These are phyloP conservation scores for Annulohypoxylon bovei DNA, from an alignment of 495 filamentous ascomycete genomes.

Conservation along the genomic window DNA sequence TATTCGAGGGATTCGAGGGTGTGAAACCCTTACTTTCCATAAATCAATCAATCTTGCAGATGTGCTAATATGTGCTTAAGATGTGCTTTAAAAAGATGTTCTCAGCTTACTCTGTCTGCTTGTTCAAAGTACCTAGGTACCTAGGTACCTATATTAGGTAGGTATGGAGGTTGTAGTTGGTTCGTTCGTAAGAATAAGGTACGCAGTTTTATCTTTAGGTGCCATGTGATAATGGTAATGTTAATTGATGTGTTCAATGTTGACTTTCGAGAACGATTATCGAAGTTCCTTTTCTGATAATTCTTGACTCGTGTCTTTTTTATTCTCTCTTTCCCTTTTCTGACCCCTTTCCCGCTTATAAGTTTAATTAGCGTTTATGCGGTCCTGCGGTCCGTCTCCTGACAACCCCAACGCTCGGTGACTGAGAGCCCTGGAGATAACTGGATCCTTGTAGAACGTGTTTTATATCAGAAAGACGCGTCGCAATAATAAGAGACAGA, in stretches of 20 bases:
- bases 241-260: neutral
- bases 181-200: neutral
- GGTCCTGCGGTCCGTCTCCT: slow-evolving; percentile 17
- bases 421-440: slow-evolving; percentile 15
- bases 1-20: slow-evolving; percentile 23
- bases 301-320: slow-evolving; percentile 8
- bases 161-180: slow-evolving; percentile 9
- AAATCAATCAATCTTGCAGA: neutral
- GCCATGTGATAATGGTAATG: neutral
- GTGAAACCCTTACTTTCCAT: slow-evolving; percentile 24
- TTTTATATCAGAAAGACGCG: slow-evolving; percentile 37
- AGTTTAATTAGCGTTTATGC: slow-evolving; percentile 42
- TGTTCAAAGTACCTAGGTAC: neutral
- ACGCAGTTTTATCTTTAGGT: neutral
- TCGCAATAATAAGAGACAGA: slow-evolving; percentile 29
- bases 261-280: slow-evolving; percentile 22
- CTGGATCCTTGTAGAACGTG: slow-evolving; percentile 37
- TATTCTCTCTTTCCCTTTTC: slow-evolving; percentile 2
- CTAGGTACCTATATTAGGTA: neutral
- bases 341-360: slow-evolving; percentile 22
- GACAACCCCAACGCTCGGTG: slow-evolving; percentile 21
- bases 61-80: neutral
- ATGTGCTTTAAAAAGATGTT: neutral
- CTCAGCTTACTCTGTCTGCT: slow-evolving; percentile 16
- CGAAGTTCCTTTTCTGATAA: slow-evolving; percentile 9